phyloP scores from a whole-genome alignment of 2,329 filamentous ascomycete genomes.

The Clathrospora elynae region DNA sequence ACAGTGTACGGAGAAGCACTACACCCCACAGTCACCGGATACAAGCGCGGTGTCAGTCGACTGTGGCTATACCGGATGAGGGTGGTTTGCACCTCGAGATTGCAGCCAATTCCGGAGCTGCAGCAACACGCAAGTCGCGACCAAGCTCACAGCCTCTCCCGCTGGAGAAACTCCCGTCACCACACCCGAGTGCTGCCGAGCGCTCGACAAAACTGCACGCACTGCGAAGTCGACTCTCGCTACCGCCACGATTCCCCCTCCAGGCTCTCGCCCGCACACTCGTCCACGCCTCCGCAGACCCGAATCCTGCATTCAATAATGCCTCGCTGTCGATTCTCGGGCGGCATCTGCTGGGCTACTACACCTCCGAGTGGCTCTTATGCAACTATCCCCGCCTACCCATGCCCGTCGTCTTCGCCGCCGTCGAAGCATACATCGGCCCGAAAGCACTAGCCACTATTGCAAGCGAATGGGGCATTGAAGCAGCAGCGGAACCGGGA shows the following conservation, averaged over 20 bases:
- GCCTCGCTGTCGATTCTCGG: conserved; percentile 80
- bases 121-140: conserved; percentile 10
- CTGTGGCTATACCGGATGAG: conserved; percentile 17
- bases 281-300: conserved; percentile 83
- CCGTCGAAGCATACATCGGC: conserved; percentile 83
- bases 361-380: conserved; percentile 84
- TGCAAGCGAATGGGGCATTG: conserved; percentile 87
- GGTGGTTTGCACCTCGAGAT: conserved; percentile 20
- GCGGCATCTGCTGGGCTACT: conserved; percentile 81
- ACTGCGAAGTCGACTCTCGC: conserved; percentile 83
- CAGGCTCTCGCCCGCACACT: conserved; percentile 85
- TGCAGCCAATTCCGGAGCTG: conserved; percentile 11
- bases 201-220: conserved; percentile 88
- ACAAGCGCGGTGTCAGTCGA: conserved; percentile 35
- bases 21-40: conserved; percentile 38
- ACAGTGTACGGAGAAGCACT: conserved; percentile 28
- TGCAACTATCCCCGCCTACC: conserved; percentile 90
- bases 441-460: conserved; percentile 73
- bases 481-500: conserved; percentile 82
- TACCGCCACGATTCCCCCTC: conserved; percentile 80
- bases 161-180: conserved; percentile 67
- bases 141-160: conserved; percentile 14
- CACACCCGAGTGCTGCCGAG: conserved; percentile 68
- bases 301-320: conserved; percentile 85
- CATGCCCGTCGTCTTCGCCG: conserved; percentile 82